These are phyloP conservation scores for Fusarium nisikadoi DNA, from an alignment of 2,329 filamentous ascomycete genomes.

Conservation along the genomic window DNA sequence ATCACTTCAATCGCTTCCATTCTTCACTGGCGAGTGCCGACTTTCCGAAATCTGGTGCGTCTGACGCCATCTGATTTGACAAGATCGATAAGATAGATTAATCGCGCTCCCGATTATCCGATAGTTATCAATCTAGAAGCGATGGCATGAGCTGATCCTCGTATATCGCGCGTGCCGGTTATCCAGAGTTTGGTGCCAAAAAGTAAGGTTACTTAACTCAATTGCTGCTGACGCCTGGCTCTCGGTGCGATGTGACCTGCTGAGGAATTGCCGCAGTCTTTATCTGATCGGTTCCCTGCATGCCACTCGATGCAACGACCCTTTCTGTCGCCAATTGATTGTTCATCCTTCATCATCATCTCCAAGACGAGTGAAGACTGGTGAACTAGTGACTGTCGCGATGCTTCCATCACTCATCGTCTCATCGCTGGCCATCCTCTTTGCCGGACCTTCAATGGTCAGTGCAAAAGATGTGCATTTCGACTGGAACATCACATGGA, in stretches of 20 bases:
- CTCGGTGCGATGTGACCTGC: not conserved
- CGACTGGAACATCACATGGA: not conserved
- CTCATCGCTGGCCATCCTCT: not conserved
- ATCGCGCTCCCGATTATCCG: not conserved
- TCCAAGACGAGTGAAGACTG: fast-evolving
- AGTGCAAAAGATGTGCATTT: not conserved
- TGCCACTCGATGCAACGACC: too few species aligned
- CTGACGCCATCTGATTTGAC: not conserved
- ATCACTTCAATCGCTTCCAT: not conserved
- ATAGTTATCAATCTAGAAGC: not conserved
- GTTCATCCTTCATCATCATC: not conserved
- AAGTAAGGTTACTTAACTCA: not conserved
- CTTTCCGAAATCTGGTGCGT: not conserved
- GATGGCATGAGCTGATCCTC: not conserved
- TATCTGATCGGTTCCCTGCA: not conserved
- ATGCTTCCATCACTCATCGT: not conserved
- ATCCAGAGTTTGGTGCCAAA: not conserved
- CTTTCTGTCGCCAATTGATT: not conserved
- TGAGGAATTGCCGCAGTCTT: not conserved
- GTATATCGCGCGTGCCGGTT: not conserved
- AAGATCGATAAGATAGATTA: slow-evolving; percentile 3
- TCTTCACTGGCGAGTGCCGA: not conserved
- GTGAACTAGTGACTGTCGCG: not conserved
- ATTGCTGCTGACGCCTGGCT: not conserved
- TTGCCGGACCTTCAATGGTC: fast-evolving